Percentiles rank a stretch among this genome's conserved stretches.
Conservation (phyloP, 2,329 filamentous ascomycete genomes). For the Knoxdaviesia proteae region DNA sequence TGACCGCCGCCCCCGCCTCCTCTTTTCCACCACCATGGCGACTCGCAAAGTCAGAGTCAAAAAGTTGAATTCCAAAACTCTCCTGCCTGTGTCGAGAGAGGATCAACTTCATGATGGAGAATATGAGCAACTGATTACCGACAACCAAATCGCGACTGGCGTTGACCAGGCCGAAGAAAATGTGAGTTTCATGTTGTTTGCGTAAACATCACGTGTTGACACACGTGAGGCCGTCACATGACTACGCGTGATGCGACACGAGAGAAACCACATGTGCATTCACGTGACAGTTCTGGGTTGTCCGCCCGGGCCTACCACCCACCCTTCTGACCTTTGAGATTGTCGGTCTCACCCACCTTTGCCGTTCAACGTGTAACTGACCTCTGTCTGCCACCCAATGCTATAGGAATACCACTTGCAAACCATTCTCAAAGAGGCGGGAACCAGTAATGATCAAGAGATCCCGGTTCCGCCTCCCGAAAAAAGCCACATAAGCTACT, state of each 20-base stretch:
- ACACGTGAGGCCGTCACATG: conserved; percentile 3
- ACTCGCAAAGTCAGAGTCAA: conserved; percentile 58
- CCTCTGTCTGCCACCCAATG: conserved; percentile 2
- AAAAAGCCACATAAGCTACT: conserved; percentile 57
- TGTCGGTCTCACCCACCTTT: neutral
- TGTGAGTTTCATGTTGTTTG: conserved; percentile 37
- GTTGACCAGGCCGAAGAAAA: conserved; percentile 96
- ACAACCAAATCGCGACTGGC: conserved; percentile 79
- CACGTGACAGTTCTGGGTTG: too few species aligned
- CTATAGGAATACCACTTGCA: conserved; percentile 84
- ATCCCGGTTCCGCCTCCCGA: conserved; percentile 45
- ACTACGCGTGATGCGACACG: neutral
- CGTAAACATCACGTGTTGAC: conserved; percentile 16
- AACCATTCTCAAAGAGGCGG: conserved; percentile 43
- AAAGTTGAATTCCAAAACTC: conserved; percentile 83
- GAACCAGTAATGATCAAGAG: conserved; percentile 35
- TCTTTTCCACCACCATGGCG: conserved; percentile 28
- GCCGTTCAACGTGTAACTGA: conserved; percentile 8
- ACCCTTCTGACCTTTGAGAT: too few species aligned
- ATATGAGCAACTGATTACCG: conserved; percentile 69
- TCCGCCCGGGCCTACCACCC: too few species aligned
- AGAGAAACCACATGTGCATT: neutral
- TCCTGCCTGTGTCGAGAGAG: conserved; percentile 71
- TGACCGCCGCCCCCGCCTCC: conserved; percentile 10
- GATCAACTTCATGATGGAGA: conserved; percentile 71